phyloP scores from a whole-genome alignment of 176 grass and related monocot species.

The Leersia perrieri region DNA sequence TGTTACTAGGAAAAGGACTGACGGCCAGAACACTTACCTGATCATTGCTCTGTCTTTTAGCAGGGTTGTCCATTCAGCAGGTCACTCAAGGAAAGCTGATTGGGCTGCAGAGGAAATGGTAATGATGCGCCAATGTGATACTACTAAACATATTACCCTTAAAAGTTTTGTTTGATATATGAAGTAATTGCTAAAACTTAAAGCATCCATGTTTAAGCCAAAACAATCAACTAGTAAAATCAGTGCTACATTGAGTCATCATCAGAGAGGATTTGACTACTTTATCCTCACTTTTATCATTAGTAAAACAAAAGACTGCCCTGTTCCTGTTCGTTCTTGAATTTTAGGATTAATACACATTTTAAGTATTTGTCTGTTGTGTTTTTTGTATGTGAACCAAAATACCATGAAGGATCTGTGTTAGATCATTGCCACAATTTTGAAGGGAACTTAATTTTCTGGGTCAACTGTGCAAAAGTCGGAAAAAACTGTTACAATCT shows the following conservation, averaged over 20 bases:
- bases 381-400: background rate
- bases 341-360: background rate
- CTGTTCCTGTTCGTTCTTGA: background rate
- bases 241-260: background rate
- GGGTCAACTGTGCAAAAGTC: background rate
- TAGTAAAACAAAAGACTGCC: background rate
- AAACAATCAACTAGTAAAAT: background rate
- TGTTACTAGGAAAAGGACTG: background rate
- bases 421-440: background rate
- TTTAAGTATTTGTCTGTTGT: background rate
- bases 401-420: background rate
- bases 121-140: background rate
- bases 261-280: background rate
- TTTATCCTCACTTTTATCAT: background rate
- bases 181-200: background rate
- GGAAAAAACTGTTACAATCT: too few species aligned
- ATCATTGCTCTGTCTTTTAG: background rate
- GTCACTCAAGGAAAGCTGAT: background rate
- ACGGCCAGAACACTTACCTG: background rate
- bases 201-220: background rate
- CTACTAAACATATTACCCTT: background rate
- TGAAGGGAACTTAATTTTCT: background rate
- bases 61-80: background rate
- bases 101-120: conserved; percentile 16
- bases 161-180: background rate